phyloP scores from a whole-genome alignment of 257 asterid genomes.

The Solanum microdontum region DNA sequence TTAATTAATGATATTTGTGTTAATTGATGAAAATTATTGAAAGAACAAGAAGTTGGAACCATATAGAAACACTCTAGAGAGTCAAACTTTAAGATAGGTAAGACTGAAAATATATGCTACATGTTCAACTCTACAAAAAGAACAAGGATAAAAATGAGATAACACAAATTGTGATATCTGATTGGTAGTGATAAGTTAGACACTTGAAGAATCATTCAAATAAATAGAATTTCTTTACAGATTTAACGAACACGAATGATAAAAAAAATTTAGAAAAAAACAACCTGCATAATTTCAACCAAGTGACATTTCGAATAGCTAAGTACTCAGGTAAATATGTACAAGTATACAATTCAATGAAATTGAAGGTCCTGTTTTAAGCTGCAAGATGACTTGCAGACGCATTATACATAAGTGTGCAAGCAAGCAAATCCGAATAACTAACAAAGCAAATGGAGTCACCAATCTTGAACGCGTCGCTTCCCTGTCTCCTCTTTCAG shows the following conservation, averaged over 20 bases:
- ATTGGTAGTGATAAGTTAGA: background rate
- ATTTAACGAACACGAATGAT: background rate
- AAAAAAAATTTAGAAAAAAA: background rate
- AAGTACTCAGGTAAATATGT: conserved; percentile 1
- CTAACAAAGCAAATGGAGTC: background rate
- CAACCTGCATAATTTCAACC: background rate
- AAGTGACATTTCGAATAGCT: background rate
- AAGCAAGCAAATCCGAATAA: background rate
- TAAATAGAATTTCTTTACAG: background rate
- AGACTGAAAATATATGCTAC: background rate
- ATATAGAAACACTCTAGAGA: background rate
- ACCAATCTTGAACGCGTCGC: background rate
- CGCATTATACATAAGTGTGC: background rate
- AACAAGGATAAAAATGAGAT: background rate
- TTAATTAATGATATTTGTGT: background rate
- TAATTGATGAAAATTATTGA: background rate
- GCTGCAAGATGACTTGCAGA: background rate
- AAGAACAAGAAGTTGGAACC: background rate
- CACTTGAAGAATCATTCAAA: background rate
- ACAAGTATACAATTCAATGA: conserved; percentile 4
- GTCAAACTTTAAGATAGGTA: background rate
- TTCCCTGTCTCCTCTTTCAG: background rate
- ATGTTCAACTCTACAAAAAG: background rate
- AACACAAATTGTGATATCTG: background rate
- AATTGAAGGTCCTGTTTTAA: background rate